Percentiles rank a stretch among this genome's conserved stretches.
phyloP scores from a whole-genome alignment of 2,329 filamentous ascomycete genomes.

The Phaeosphaeriaceae sp. region DNA sequence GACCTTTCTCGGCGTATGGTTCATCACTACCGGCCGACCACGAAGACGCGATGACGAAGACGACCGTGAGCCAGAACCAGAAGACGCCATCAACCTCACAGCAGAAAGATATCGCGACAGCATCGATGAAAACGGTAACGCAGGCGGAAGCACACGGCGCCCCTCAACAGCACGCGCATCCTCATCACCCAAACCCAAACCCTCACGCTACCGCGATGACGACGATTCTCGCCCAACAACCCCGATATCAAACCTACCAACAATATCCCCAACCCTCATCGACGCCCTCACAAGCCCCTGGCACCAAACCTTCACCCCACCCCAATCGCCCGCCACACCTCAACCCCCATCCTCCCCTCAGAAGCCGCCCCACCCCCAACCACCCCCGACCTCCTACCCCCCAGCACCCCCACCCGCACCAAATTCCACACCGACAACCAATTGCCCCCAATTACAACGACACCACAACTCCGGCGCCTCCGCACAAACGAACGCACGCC shows the following conservation, averaged over 20 bases:
- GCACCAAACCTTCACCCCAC: constrained; percentile 19
- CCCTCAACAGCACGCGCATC: constrained; percentile 33
- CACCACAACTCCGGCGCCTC: constrained; percentile 31
- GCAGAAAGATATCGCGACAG: constrained; percentile 47
- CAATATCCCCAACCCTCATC: constrained; percentile 14
- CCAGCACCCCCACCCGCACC: constrained; percentile 14
- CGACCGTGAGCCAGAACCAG: constrained; percentile 46
- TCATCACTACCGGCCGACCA: constrained; percentile 84
- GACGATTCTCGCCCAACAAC: constrained; percentile 28
- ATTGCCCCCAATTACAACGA: constrained; percentile 27
- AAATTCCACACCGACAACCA: constrained; percentile 22
- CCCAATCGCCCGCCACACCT: constrained; percentile 30
- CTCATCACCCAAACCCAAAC: constrained; percentile 29
- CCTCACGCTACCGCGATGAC: constrained; percentile 18
- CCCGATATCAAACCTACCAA: constrained; percentile 31
- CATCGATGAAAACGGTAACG: constrained; percentile 19
- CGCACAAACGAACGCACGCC: constrained; percentile 47
- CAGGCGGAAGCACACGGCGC: constrained; percentile 17
- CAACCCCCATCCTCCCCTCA: constrained; percentile 38
- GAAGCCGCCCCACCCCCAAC: constrained; percentile 28
- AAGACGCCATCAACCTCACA: constrained; percentile 52
- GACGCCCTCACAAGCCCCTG: constrained; percentile 37
- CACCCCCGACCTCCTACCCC: constrained; percentile 21
- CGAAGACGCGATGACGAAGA: constrained; percentile 56
- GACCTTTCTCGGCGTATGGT: constrained; percentile 95